Conservation (phyloP, 2,329 filamentous ascomycete genomes). For the Epichloe sylvatica region DNA sequence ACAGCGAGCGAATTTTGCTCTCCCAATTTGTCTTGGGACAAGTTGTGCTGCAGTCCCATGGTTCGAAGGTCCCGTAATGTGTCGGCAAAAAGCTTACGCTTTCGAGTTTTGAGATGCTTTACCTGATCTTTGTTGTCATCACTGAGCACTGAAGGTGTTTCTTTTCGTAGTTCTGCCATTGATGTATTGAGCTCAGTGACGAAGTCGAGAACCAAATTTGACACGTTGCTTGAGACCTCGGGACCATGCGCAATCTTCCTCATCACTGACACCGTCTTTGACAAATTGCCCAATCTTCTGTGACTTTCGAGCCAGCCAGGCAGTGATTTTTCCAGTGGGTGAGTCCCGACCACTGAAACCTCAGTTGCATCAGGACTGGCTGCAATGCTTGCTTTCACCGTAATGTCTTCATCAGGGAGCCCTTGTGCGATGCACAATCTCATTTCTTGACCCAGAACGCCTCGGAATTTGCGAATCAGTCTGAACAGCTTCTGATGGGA, state of each 20-base stretch:
- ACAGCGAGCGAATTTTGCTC: slow-evolving; percentile 58
- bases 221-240: slow-evolving; percentile 38
- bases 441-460: slow-evolving; percentile 62
- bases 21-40: slow-evolving; percentile 57
- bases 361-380: slow-evolving; percentile 1
- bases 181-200: slow-evolving; percentile 52
- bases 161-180: slow-evolving; percentile 62
- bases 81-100: slow-evolving; percentile 81
- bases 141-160: slow-evolving; percentile 66
- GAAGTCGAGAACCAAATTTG: slow-evolving; percentile 51
- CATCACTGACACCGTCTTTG: slow-evolving; percentile 64
- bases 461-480: slow-evolving; percentile 78
- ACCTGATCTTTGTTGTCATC: slow-evolving; percentile 76
- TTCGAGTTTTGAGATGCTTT: slow-evolving; percentile 81
- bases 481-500: slow-evolving; percentile 90
- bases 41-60: slow-evolving; percentile 82
- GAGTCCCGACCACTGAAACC: slow-evolving; percentile 9
- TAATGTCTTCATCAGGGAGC: slow-evolving; percentile 36
- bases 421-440: slow-evolving; percentile 47
- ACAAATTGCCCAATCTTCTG: slow-evolving; percentile 56
- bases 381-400: slow-evolving; percentile 1
- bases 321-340: slow-evolving; percentile 13
- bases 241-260: slow-evolving; percentile 42
- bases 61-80: slow-evolving; percentile 67
- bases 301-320: slow-evolving; percentile 32